A percentile compares a stretch with the other conserved stretches of the same genome.
phyloP scores from a whole-genome alignment of 2,329 filamentous ascomycete genomes.

The Pyrenophora seminiperda region DNA sequence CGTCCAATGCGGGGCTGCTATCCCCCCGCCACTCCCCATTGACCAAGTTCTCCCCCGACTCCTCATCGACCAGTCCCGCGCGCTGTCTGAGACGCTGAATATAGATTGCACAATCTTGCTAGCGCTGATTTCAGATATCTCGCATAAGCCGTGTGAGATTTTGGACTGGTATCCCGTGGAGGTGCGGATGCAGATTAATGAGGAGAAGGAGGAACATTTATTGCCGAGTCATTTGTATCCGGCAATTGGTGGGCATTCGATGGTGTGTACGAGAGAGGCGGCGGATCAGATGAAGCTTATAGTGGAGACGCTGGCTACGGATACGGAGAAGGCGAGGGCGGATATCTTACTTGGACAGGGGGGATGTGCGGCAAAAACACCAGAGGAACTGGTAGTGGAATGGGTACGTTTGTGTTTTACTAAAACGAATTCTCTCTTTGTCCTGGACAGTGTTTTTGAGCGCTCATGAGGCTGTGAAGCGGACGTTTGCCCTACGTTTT shows the following conservation, averaged over 20 bases:
- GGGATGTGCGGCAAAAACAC: slow-evolving; percentile 13
- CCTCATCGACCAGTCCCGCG: slow-evolving; percentile 46
- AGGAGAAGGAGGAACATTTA: slow-evolving; percentile 66
- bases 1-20: slow-evolving; percentile 38
- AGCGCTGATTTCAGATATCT: slow-evolving; percentile 74
- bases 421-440: too few species aligned
- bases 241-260: slow-evolving; percentile 58
- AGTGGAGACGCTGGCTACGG: slow-evolving; percentile 47
- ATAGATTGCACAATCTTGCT: slow-evolving; percentile 73
- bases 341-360: slow-evolving; percentile 61
- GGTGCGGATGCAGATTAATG: slow-evolving; percentile 67
- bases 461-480: too few species aligned
- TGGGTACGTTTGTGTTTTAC: slow-evolving; percentile 23
- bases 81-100: slow-evolving; percentile 57
- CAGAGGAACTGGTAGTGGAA: slow-evolving; percentile 21
- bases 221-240: slow-evolving; percentile 67
- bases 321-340: slow-evolving; percentile 59
- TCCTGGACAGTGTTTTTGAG: too few species aligned
- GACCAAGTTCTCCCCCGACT: slow-evolving; percentile 39
- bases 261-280: slow-evolving; percentile 71
- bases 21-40: slow-evolving; percentile 32
- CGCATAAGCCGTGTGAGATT: slow-evolving; percentile 59
- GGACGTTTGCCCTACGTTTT: neutral
- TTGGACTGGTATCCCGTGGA: slow-evolving; percentile 62
- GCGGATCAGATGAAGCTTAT: slow-evolving; percentile 63